Conservation (phyloP, 2,329 filamentous ascomycete genomes). For the Sclerotinia borealis region DNA sequence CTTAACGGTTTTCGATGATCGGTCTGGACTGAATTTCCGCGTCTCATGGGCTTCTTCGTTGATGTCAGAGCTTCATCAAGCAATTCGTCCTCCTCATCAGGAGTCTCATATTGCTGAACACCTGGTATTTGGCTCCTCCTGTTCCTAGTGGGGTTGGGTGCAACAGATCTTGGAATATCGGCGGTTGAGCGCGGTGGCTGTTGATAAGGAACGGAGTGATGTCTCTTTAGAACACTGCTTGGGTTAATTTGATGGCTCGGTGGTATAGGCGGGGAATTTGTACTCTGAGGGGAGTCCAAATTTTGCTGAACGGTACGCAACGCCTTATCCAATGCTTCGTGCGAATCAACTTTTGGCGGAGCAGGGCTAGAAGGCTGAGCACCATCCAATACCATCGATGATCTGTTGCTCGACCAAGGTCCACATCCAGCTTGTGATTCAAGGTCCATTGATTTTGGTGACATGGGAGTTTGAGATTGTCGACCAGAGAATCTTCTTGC, state of each 20-base stretch:
- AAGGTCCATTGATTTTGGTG: constrained; percentile 75
- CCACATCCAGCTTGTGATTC: constrained; percentile 90
- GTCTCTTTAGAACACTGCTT: constrained; percentile 53
- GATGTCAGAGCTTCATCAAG: constrained; percentile 82
- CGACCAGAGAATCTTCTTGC: constrained; percentile 88
- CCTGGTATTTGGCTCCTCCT: constrained; percentile 69
- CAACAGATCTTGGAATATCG: constrained; percentile 51
- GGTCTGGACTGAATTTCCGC: constrained; percentile 34
- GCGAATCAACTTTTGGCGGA: constrained; percentile 46
- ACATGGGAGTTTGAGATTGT: constrained; percentile 68
- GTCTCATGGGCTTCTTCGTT: constrained; percentile 67
- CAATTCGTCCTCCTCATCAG: constrained; percentile 93
- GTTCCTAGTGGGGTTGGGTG: constrained; percentile 72
- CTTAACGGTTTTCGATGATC: constrained; percentile 46
- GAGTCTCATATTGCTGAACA: constrained; percentile 82
- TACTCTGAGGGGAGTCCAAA: constrained; percentile 37
- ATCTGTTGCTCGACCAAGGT: constrained; percentile 81
- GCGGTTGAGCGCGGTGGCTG: constrained; percentile 45
- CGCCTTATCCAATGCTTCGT: constrained; percentile 56
- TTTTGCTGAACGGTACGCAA: constrained; percentile 49
- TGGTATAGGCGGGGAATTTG: constrained; percentile 40
- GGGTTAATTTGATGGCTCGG: constrained; percentile 47
- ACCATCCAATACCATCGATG: constrained; percentile 70
- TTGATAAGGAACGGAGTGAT: constrained; percentile 59
- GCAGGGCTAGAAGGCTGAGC: constrained; percentile 41